Evolutionary conservation across 257 asterid species (phyloP), one percentile per base, ranked within the genome.

Genomic region (Nicotiana benthamiana): DNA sequence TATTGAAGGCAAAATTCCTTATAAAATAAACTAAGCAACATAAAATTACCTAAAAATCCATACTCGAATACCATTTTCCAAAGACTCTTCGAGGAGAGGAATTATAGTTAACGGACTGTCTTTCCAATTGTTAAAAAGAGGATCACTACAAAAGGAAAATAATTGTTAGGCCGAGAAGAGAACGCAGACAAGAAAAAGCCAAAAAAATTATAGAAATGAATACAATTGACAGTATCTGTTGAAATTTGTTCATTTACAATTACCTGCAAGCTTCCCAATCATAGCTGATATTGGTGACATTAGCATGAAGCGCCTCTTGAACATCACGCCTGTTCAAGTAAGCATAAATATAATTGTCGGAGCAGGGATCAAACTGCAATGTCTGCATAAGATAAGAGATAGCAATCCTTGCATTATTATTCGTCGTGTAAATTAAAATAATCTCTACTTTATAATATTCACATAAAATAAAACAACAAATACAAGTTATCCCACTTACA

Each of bases 21-120:
- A 8, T 40, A 40, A 36, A 34, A 36, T 36, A 36, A 36, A 36
- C 46, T 36, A 36, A 36, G 43, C 9, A 36, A 1, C 10, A 36
- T 3, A 67, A 70, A 70, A 18, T 43, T 74, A 82, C 84, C 84
- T 82, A 75, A 82, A 75, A 9, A 82, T 26, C 84, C 84, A 82
- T 16, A 82, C 84, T 62, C 68, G 81, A 63, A 82, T 51, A n/a
- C 78, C 78, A 22, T 82, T 75, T 17, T 16, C 78, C 40, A 82
- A 24, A 82, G 79, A 82, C 32, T 82, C 81, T 2, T 36, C 24
- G 51, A 82, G 72, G 18, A 75, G 84, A 17, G 84, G 81, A 64
- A 82, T 64, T 51, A 82, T 32, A 15, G 66, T 62, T 2, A 8
- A 2, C 5, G 81, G 59, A 26, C 66, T 62, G 20, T 82, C 84